These are phyloP conservation scores for Paecilomyces formosus DNA, from an alignment of 2,329 filamentous ascomycete genomes.

Conservation along the genomic window DNA sequence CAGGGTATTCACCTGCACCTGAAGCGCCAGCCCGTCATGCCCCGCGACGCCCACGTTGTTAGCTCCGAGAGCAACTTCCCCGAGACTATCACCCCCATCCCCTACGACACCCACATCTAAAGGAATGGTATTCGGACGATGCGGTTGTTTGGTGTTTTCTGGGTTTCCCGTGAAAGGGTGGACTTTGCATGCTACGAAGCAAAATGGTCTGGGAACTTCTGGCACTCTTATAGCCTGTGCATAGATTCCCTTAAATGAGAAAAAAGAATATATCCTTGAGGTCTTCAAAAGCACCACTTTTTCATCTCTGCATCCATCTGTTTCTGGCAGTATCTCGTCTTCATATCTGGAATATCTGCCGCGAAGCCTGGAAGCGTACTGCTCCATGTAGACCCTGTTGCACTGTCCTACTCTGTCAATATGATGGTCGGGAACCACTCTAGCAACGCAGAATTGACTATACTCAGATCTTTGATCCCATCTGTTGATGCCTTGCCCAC, in stretches of 20 bases:
- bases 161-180: slow-evolving; percentile 23
- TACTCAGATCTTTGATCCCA: not conserved
- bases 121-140: slow-evolving; percentile 26
- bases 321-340: not conserved
- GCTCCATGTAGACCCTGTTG: not conserved
- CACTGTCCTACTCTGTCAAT: not conserved
- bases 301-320: not conserved
- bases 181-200: slow-evolving; percentile 33
- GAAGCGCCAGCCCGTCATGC: slow-evolving; percentile 79
- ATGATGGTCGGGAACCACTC: not conserved
- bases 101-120: slow-evolving; percentile 99
- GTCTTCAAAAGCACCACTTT: slow-evolving; percentile 22
- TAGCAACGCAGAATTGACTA: not conserved
- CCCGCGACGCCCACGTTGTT: slow-evolving; percentile 74
- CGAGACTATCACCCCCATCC: slow-evolving; percentile 82
- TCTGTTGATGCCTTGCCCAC: not conserved
- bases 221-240: slow-evolving; percentile 30
- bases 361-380: not conserved
- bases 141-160: slow-evolving; percentile 33
- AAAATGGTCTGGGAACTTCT: slow-evolving; percentile 31
- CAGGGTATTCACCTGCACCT: slow-evolving; percentile 81
- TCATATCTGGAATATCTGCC: not conserved
- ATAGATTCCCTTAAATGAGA: slow-evolving; percentile 36
- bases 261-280: slow-evolving; percentile 29
- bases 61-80: slow-evolving; percentile 74